Percentiles rank a stretch among this genome's conserved stretches.
Conservation (phyloP, 202 grass and related monocot species). For the Dendrocalamus latiflorus region DNA sequence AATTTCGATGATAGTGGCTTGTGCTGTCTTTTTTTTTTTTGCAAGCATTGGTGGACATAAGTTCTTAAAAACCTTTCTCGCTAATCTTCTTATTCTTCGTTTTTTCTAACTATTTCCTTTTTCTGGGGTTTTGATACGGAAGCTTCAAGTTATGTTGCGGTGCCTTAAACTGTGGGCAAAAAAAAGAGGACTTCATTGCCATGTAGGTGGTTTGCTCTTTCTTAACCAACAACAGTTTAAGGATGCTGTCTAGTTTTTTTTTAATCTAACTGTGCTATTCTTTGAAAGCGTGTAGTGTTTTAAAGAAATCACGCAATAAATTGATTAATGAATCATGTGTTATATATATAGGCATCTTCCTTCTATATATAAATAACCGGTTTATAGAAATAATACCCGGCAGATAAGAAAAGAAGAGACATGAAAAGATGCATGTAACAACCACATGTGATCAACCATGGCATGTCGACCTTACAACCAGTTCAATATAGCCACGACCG, state of each 20-base stretch:
- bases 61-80: not conserved
- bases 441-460: no score
- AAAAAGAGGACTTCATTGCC: constrained; percentile 61
- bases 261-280: not conserved
- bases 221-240: not conserved
- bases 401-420: no score
- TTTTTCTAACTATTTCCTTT: constrained; percentile 3
- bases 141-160: constrained; percentile 55
- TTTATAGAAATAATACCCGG: no score
- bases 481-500: no score
- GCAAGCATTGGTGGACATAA: not conserved
- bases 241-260: not conserved
- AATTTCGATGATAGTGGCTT: not conserved
- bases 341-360: no score
- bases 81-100: not conserved
- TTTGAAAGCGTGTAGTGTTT: not conserved
- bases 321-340: no score
- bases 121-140: constrained; percentile 37
- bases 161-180: constrained; percentile 76
- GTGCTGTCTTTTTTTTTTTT: constrained; percentile 4
- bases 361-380: no score
- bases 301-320: no score
- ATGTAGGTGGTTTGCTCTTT: constrained; percentile 43
- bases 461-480: no score
- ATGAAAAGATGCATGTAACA: no score